A percentile compares a stretch with the other conserved stretches of the same genome.
Conservation (phyloP, 768 basidiomycete genomes). For the Boletus rufocinnamomeus region DNA sequence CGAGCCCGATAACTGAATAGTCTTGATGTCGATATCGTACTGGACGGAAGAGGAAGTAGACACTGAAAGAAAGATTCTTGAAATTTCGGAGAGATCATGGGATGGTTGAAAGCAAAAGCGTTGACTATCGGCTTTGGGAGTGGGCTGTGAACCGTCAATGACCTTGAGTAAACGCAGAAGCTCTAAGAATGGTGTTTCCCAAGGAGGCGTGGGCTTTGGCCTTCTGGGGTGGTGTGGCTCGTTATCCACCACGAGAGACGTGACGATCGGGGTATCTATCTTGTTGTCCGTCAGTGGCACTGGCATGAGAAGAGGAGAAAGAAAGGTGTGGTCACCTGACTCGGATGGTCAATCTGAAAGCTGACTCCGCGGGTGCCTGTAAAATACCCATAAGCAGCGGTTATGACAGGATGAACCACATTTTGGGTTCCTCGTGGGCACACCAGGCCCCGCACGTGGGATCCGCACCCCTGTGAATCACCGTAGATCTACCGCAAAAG, state of each 20-base stretch:
- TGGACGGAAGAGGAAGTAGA: background rate
- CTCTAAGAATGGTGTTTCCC: conserved; percentile 13
- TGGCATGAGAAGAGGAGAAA: conserved; percentile 6
- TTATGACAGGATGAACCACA: background rate
- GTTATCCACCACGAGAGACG: conserved; percentile 5
- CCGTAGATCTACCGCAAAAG: background rate
- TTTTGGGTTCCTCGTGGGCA: background rate
- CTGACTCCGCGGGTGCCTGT: conserved; percentile 7
- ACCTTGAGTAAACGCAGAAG: conserved; percentile 11
- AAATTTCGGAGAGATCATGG: conserved; percentile 13
- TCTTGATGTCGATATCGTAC: conserved; percentile 16
- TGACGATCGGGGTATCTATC: background rate
- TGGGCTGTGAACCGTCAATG: background rate
- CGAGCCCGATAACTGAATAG: background rate
- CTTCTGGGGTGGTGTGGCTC: background rate
- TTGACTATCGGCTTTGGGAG: background rate
- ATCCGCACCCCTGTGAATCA: conserved; percentile 2
- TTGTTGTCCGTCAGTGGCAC: conserved; percentile 17
- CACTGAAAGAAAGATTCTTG: conserved; percentile 15
- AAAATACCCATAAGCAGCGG: background rate
- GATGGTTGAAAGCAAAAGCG: conserved; percentile 20
- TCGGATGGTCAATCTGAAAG: background rate
- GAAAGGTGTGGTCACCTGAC: conserved; percentile 8
- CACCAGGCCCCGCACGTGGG: background rate
- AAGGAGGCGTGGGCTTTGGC: background rate